Conservation (phyloP, 208 protist genomes). For the Acanthamoeba divionensis region DNA sequence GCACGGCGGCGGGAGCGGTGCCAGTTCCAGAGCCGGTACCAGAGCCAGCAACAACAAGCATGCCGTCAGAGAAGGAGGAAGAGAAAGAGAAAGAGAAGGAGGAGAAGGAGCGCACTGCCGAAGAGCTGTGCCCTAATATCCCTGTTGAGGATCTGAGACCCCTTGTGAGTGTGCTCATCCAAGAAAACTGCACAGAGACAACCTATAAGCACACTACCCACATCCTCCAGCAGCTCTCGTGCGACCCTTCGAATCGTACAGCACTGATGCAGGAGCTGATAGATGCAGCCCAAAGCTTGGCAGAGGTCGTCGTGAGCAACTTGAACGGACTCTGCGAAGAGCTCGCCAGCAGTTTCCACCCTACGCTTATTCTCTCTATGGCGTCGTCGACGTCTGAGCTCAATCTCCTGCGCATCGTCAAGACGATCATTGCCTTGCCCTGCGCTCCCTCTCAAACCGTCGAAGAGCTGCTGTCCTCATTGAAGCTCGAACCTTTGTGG, state of each 20-base stretch:
- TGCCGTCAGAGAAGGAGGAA: background rate
- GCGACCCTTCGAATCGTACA: background rate
- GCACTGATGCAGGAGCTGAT: conserved; percentile 48
- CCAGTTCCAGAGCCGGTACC: background rate
- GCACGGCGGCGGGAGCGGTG: background rate
- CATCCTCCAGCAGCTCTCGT: background rate
- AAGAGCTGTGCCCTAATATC: conserved; percentile 20
- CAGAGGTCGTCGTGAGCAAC: conserved; percentile 6
- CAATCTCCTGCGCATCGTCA: conserved; percentile 48
- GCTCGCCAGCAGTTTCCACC: conserved; percentile 34
- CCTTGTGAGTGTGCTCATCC: conserved; percentile 21
- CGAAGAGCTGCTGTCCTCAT: background rate
- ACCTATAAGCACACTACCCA: conserved; percentile 40
- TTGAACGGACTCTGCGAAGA: conserved; percentile 17
- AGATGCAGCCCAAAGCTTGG: background rate
- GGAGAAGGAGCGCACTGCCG: background rate
- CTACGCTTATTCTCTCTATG: conserved; percentile 52
- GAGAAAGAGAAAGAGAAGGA: background rate
- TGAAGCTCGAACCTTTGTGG: conserved; percentile 34
- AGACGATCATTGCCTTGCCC: conserved; percentile 27
- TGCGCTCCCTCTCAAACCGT: background rate
- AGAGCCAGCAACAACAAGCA: too few species aligned
- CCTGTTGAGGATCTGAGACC: conserved; percentile 10
- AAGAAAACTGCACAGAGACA: conserved; percentile 31
- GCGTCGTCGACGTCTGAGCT: conserved; percentile 27